These are phyloP conservation scores for Miamiensis avidus DNA, from an alignment of 169 alveolate species.

Conservation along the genomic window DNA sequence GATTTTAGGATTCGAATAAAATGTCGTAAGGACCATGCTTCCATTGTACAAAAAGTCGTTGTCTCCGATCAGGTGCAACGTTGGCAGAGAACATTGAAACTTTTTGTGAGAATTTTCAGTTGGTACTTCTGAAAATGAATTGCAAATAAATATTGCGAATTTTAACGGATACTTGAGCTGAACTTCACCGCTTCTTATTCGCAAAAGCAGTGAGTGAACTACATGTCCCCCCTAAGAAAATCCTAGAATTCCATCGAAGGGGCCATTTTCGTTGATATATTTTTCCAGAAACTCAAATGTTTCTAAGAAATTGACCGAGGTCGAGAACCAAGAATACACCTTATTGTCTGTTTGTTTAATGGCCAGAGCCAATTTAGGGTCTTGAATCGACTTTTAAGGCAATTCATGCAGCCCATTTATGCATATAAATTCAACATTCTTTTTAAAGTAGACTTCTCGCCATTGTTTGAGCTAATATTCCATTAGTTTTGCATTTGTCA, in stretches of 20 bases:
- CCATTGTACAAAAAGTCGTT: not conserved
- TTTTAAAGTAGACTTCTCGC: conserved; percentile 2
- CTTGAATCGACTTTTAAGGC: not conserved
- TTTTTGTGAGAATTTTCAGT: not conserved
- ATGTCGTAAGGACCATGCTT: conserved; percentile 2
- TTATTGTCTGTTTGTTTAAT: not conserved
- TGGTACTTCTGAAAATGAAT: conserved; percentile 6
- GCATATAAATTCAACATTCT: conserved; percentile 1
- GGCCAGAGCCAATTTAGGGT: not conserved
- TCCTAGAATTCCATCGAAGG: conserved; percentile 16
- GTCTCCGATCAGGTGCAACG: conserved; percentile 1
- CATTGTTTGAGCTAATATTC: not conserved
- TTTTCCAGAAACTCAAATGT: not conserved
- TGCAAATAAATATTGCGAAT: not conserved
- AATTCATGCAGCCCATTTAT: conserved; percentile 7
- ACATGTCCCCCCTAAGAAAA: conserved; percentile 15
- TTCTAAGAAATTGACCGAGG: not conserved
- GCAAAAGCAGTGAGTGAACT: not conserved
- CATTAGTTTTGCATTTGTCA: conserved; percentile 3
- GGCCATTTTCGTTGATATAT: conserved; percentile 6
- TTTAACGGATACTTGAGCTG: not conserved
- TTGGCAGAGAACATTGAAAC: not conserved
- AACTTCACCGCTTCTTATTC: not conserved
- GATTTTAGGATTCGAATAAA: conserved; percentile 12
- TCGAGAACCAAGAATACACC: conserved; percentile 7